These are phyloP conservation scores for Lobosporangium transversale DNA, from an alignment of 192 early-diverging fungal species.

Conservation along the genomic window DNA sequence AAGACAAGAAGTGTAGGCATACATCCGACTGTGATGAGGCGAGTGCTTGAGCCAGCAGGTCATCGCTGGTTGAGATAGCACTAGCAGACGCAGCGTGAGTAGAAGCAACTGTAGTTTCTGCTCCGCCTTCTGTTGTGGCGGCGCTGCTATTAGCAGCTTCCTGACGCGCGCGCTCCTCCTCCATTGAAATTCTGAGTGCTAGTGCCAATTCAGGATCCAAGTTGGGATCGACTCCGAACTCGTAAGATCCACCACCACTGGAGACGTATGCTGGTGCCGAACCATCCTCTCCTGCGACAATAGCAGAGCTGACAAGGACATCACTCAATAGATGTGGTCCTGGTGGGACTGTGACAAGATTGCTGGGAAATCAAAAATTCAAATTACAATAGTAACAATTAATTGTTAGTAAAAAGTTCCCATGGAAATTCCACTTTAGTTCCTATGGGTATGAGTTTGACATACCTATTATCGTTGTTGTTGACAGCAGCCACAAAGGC, in stretches of 20 bases:
- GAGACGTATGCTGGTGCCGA: slow-evolving; percentile 71
- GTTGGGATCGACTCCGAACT: slow-evolving; percentile 94
- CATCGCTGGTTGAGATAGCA: slow-evolving; percentile 61
- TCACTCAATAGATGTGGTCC: slow-evolving; percentile 94
- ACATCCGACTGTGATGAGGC: slow-evolving; percentile 72
- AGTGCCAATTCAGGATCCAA: slow-evolving; percentile 94
- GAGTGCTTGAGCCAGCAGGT: slow-evolving; percentile 72
- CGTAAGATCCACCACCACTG: slow-evolving; percentile 77
- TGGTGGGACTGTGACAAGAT: slow-evolving; percentile 91
- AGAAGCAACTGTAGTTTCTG: slow-evolving; percentile 28
- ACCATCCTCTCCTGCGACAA: slow-evolving; percentile 87
- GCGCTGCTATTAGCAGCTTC: slow-evolving; percentile 61
- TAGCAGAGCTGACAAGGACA: slow-evolving; percentile 85
- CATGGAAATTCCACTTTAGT: neutral
- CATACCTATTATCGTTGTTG: slow-evolving; percentile 88
- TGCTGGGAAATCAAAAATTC: slow-evolving; percentile 61
- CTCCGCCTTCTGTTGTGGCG: slow-evolving; percentile 55
- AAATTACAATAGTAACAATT: neutral
- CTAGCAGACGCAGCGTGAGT: slow-evolving; percentile 11
- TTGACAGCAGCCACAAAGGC: slow-evolving; percentile 93
- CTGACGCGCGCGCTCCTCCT: slow-evolving; percentile 95
- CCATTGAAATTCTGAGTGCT: slow-evolving; percentile 94
- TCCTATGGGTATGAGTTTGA: neutral
- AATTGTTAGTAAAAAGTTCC: neutral
- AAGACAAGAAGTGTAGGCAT: slow-evolving; percentile 6